Conservation (phyloP, 352 stramenopile species). For the Lagenidium sp. region DNA sequence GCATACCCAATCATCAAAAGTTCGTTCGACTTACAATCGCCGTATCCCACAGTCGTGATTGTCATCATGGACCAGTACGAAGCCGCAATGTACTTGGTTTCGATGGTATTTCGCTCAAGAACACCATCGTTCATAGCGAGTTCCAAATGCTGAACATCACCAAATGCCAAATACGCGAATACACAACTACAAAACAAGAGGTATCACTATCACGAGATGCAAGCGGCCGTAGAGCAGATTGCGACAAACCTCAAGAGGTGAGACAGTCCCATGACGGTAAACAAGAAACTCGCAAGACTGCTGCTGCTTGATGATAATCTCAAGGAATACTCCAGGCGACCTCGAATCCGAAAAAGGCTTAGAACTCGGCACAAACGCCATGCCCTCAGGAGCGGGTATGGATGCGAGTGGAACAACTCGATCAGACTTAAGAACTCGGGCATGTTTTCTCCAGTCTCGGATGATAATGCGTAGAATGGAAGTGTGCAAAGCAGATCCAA, state of each 20-base stretch:
- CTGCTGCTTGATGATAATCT: conserved; percentile 73
- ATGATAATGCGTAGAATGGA: conserved; percentile 43
- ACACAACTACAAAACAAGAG: conserved; percentile 27
- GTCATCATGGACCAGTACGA: conserved; percentile 88
- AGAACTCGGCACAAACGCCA: conserved; percentile 43
- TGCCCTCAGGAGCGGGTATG: conserved; percentile 41
- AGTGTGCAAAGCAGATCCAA: conserved; percentile 57
- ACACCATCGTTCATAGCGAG: conserved; percentile 26
- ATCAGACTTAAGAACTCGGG: conserved; percentile 17
- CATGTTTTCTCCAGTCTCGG: conserved; percentile 5
- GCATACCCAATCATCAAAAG: no score
- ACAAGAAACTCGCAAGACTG: conserved; percentile 66
- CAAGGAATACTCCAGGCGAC: conserved; percentile 59
- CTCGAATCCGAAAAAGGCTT: conserved; percentile 41
- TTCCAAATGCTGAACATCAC: conserved; percentile 35
- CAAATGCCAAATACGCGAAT: conserved; percentile 63
- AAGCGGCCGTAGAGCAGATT: background rate
- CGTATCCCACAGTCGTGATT: conserved; percentile 73
- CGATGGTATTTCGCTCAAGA: conserved; percentile 40
- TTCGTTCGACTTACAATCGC: conserved; percentile 61
- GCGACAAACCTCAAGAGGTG: conserved; percentile 54
- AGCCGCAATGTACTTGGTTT: conserved; percentile 61
- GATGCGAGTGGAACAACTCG: conserved; percentile 14
- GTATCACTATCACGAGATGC: background rate
- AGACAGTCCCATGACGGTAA: conserved; percentile 60